A percentile compares a stretch with the other conserved stretches of the same genome.
Conservation (phyloP, 371 early-diverging fungal genomes). For the Batrachochytrium dendrobatidis region DNA sequence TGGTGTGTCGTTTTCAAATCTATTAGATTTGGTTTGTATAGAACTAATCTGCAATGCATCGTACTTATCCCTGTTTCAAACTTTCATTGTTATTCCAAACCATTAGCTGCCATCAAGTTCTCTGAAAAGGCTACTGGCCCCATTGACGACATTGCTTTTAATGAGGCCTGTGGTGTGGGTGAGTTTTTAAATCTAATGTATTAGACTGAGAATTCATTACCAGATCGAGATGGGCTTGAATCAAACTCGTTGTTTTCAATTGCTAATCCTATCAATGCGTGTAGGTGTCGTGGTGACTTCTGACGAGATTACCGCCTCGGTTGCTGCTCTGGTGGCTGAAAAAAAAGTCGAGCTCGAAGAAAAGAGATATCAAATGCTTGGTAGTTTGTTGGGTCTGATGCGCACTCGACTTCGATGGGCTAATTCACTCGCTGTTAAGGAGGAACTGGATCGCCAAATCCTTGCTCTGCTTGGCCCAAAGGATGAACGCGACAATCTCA, state of each 20-base stretch:
- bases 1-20: conserved; percentile 48
- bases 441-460: conserved; percentile 76
- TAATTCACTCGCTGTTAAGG: conserved; percentile 75
- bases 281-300: conserved; percentile 68
- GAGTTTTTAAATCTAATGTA: conserved; percentile 28
- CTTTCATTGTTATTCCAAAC: not conserved
- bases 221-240: conserved; percentile 1
- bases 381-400: conserved; percentile 63
- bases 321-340: conserved; percentile 25
- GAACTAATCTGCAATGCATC: too few species aligned
- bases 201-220: conserved; percentile 9
- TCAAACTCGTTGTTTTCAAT: conserved; percentile 4
- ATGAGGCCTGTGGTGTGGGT: conserved; percentile 87
- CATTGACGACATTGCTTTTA: conserved; percentile 61
- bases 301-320: conserved; percentile 29
- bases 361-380: conserved; percentile 78
- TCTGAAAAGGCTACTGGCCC: conserved; percentile 47
- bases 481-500: conserved; percentile 82
- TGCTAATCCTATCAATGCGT: not conserved
- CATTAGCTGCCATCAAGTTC: conserved; percentile 82
- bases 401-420: conserved; percentile 85
- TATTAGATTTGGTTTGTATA: too few species aligned
- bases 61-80: too few species aligned
- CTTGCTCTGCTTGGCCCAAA: conserved; percentile 84
- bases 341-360: conserved; percentile 63